phyloP scores from a whole-genome alignment of 805 yeast species.

The Hanseniaspora nectarophila region DNA sequence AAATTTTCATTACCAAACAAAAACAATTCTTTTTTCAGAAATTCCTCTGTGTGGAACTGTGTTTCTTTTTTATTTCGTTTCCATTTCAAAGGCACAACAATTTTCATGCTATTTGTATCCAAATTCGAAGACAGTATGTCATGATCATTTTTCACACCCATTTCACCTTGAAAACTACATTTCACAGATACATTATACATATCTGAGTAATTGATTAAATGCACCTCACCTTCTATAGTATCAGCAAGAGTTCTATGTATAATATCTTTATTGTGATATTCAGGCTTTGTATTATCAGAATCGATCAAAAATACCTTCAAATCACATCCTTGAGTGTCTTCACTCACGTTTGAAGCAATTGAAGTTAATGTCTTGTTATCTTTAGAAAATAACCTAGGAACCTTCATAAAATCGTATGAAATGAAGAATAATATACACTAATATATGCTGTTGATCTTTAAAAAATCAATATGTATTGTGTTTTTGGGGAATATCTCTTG shows the following conservation, averaged over 20 bases:
- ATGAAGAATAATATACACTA: too few species aligned
- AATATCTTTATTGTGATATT: neutral
- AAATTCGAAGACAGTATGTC: constrained; percentile 37
- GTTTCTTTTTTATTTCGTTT: constrained; percentile 20
- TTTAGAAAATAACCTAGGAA: neutral
- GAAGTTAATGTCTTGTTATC: neutral
- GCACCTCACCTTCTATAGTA: neutral
- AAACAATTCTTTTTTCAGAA: constrained; percentile 1
- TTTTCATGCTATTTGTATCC: constrained; percentile 39
- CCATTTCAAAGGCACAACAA: constrained; percentile 20
- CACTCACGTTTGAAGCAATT: neutral
- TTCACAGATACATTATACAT: constrained; percentile 29
- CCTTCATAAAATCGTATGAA: neutral
- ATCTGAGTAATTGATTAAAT: neutral
- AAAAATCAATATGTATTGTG: too few species aligned
- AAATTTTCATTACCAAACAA: constrained; percentile 16
- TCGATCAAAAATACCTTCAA: neutral
- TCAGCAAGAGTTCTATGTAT: neutral
- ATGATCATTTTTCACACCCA: constrained; percentile 45
- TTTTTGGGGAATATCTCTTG: too few species aligned
- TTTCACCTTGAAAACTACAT: constrained; percentile 44
- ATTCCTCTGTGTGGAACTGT: constrained; percentile 15
- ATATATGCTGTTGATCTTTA: too few species aligned
- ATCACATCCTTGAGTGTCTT: neutral
- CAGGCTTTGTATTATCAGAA: neutral